Base-by-base conservation (phyloP, 192 early-diverging fungal genomes). In the Helicostylum pulchrum region DNA sequence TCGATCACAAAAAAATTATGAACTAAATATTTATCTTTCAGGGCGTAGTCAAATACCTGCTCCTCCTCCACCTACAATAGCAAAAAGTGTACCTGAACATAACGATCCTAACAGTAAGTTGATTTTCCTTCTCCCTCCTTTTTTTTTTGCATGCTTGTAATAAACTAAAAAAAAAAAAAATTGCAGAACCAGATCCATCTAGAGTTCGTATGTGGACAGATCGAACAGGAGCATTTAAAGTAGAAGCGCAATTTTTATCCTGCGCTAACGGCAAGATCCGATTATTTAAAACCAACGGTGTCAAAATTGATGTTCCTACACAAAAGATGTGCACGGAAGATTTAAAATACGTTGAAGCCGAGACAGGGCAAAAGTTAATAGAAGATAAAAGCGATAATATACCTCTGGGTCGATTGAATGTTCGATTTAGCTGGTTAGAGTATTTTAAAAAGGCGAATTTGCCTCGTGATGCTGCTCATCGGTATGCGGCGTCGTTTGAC, bases 251-350 rank as follows among this genome's bases (percentile, higher is more conserved):
- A 73, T 96, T 90, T 47, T 45, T 98, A n/a, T 76, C 79, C 9
- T 82, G 91, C 54, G 59, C 76, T 17, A 90, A 95, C 23, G 91
- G 90, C 54, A 91, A 93, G 59, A 91, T 96, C 34, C 87, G 96
- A 32, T 72, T 99, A 54, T 94, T 95, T 78, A 99, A 99, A 71
- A 78, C 87, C 11, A 99, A 99, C 71, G 93, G 94, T 57, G 94
- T 94, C 53, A 94, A 87, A 49, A 98, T 99, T 65, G 88, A 82
- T 17, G 97, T 99, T 4, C 88, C 94, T 0, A 69, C 97, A 30
- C 85, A 91, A 15, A 96, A 97, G 68, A 88, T 99, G 71, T 84
- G 85, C 6, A 67, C 71, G 17, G 80, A 81, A 30, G 85, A 83
- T 62, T 61, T 84, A 47, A 43, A 50, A 8, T 83, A 71, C 59